phyloP scores from a whole-genome alignment of 1,284 basidiomycete genomes.

The Anthracocystis walkeri region DNA sequence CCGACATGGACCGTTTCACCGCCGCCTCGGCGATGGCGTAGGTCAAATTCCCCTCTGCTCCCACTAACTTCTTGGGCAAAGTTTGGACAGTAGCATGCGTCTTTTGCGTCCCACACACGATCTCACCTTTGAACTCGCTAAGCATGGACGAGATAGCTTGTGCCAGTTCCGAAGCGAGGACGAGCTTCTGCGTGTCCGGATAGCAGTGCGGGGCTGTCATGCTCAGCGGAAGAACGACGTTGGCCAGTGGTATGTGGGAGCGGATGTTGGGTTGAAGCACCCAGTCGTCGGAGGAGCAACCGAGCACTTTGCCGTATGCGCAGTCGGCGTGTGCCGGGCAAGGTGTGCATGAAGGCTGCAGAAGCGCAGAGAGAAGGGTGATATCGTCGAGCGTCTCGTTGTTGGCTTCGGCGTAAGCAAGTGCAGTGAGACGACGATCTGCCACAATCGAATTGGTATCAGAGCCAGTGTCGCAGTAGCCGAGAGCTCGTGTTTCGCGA shows the following conservation, averaged over 20 bases:
- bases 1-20: conserved; percentile 48
- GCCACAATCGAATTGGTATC: conserved; percentile 44
- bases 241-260: conserved; percentile 50
- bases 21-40: conserved; percentile 33
- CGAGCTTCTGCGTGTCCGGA: conserved; percentile 65
- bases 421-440: conserved; percentile 30
- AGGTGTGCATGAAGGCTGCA: conserved; percentile 56
- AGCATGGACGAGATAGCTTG: conserved; percentile 52
- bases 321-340: conserved; percentile 63
- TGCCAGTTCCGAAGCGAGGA: conserved; percentile 60
- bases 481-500: conserved; percentile 50
- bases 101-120: conserved; percentile 54
- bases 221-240: conserved; percentile 44
- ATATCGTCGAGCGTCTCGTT: conserved; percentile 41
- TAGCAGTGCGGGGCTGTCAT: conserved; percentile 46
- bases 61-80: conserved; percentile 23
- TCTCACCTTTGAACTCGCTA: conserved; percentile 59
- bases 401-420: conserved; percentile 31
- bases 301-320: conserved; percentile 35
- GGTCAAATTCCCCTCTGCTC: conserved; percentile 33
- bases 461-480: conserved; percentile 59
- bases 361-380: conserved; percentile 30
- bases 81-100: conserved; percentile 35
- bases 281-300: conserved; percentile 60
- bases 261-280: conserved; percentile 44